Conservation (phyloP, 2,329 filamentous ascomycete species). For the Monilinia laxa region DNA sequence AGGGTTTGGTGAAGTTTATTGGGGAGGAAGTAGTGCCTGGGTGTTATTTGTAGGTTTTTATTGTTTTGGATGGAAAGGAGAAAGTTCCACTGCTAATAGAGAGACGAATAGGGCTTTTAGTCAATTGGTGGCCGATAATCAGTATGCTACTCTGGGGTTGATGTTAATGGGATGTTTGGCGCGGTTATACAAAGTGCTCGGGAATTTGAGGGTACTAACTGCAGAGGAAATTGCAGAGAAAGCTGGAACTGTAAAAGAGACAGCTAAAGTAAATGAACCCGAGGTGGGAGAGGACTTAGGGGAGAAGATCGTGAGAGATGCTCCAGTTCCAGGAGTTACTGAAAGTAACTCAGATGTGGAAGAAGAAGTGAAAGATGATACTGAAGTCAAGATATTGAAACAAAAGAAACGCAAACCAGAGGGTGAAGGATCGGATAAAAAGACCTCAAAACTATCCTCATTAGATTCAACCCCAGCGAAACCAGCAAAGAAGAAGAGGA, state of each 20-base stretch:
- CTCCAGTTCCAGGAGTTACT: constrained; percentile 21
- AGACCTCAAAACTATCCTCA: constrained; percentile 4
- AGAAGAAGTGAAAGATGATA: constrained; percentile 6
- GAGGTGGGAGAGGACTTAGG: constrained; percentile 31
- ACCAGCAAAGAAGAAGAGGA: constrained; percentile 56
- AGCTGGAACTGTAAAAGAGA: neutral
- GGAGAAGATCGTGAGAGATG: constrained; percentile 40
- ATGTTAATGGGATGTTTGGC: constrained; percentile 65
- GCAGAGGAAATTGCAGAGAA: constrained; percentile 25
- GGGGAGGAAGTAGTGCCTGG: constrained; percentile 44
- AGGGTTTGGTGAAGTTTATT: constrained; percentile 44
- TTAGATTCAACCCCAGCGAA: constrained; percentile 40
- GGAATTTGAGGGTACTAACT: constrained; percentile 35
- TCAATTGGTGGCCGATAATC: constrained; percentile 67
- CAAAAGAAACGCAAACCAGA: constrained; percentile 32
- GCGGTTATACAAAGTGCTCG: constrained; percentile 52
- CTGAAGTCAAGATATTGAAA: constrained; percentile 28
- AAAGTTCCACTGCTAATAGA: constrained; percentile 34
- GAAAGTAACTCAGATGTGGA: constrained; percentile 10
- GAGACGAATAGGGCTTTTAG: constrained; percentile 58
- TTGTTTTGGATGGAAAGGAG: neutral
- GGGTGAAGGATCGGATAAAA: constrained; percentile 14
- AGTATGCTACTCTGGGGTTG: constrained; percentile 70
- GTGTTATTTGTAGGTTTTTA: constrained; percentile 47
- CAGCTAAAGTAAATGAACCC: constrained; percentile 6